phyloP scores from a whole-genome alignment of 1,284 basidiomycete species.

The Rhodotorula sp. region DNA sequence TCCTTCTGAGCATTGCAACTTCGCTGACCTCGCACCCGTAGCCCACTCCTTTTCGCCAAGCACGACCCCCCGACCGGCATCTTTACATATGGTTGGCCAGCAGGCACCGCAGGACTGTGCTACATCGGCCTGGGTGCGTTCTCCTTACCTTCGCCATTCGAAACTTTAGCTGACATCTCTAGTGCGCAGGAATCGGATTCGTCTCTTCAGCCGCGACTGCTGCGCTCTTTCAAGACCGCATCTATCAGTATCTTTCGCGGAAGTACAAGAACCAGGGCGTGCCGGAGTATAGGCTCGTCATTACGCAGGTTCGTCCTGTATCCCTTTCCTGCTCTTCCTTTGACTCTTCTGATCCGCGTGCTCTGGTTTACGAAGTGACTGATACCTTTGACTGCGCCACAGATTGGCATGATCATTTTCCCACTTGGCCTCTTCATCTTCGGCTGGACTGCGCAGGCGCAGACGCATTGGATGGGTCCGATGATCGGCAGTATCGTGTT shows the following conservation, averaged over 20 bases:
- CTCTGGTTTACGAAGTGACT: too few species aligned
- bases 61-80: constrained; percentile 46
- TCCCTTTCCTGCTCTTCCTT: too few species aligned
- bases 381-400: too few species aligned
- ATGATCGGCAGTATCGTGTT: constrained; percentile 45
- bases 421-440: constrained; percentile 52
- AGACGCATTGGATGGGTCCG: constrained; percentile 50
- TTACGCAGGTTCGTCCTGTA: not conserved
- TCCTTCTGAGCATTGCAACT: not conserved
- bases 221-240: constrained; percentile 49
- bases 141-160: not conserved
- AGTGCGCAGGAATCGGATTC: constrained; percentile 50
- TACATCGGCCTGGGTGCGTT: constrained; percentile 50
- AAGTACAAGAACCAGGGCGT: constrained; percentile 46
- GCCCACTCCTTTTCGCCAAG: constrained; percentile 51
- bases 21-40: not conserved
- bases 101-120: constrained; percentile 48
- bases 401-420: constrained; percentile 52
- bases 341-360: too few species aligned
- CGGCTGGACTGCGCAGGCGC: constrained; percentile 48
- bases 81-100: constrained; percentile 51
- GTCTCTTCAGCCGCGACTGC: constrained; percentile 48
- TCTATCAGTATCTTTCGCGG: constrained; percentile 49
- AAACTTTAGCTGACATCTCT: not conserved
- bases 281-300: constrained; percentile 49